Base-by-base conservation (phyloP, 371 early-diverging fungal genomes). In the Mortierella sp. region DNA sequence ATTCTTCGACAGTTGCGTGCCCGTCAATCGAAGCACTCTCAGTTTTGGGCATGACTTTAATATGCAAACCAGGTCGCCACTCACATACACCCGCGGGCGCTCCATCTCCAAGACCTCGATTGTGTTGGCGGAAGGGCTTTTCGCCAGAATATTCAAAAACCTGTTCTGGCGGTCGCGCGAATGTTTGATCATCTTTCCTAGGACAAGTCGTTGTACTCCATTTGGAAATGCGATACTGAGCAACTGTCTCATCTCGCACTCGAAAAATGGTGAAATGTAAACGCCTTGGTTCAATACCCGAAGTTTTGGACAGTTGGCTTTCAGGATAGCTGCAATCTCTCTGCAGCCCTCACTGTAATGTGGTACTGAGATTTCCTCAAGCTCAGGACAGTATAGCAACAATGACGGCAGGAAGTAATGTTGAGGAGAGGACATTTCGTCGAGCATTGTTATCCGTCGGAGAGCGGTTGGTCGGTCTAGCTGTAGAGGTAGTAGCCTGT, bases 401-500 rank as follows among this genome's bases (percentile, higher is more conserved):
- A 55, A 26, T 55, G 55, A 26, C 22, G 55, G 55, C 9, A 55
- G 28, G 10, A 55, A 55, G 24, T 55, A 55, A 55, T 55, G 55
- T 28, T 55, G 55, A 26, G 55, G 55, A 18, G 55, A 55, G 16
- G 11, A 55, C 55, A 55, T 55, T 28, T 55, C 55, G 55, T 55
- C 55, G 18, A 55, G 55, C 55, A 55, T 55, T 0, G 55, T 28
- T 26, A 55, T 55, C 55, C 55, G 55, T 1, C 55, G 55, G 24
- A 55, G 55, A 12, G 28, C 55, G 10, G 55, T 55, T 10, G 55
- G 55, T 26, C 55, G 22, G 26, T 55, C 26, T 24, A 55, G 28
- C 22, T 55, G 26, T 10, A 55, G 55, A 26, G 55, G 55, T 22
- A 26, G 28, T 28, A 55, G 55, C 28, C 55, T 55, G 55, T 55